Percentiles rank a stretch among this genome's conserved stretches.
Evolutionary conservation across 805 yeast species (phyloP).

Genomic region (Kazachstania psychrophila): DNA sequence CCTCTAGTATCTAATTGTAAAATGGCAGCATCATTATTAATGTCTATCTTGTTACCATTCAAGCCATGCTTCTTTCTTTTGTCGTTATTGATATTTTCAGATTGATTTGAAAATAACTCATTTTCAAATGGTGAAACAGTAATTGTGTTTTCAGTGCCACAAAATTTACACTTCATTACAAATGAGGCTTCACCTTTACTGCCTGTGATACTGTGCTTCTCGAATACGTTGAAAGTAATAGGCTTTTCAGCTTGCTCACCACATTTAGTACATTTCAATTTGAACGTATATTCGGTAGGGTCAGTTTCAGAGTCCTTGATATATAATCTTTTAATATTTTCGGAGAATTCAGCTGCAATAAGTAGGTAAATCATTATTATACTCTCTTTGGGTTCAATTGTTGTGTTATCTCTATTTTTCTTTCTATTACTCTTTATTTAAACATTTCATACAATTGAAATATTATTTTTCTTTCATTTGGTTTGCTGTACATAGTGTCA

Average conservation of each 20-base stretch:
- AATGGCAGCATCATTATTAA: conserved; percentile 29
- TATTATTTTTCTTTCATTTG: too few relatives aligned
- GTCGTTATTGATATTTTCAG: conserved; percentile 10
- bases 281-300: conserved; percentile 72
- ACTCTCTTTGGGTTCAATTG: too few relatives aligned
- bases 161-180: conserved; percentile 63
- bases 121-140: conserved; percentile 19
- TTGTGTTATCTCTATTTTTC: too few relatives aligned
- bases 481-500: too few relatives aligned
- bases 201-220: conserved; percentile 53
- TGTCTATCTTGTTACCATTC: conserved; percentile 10
- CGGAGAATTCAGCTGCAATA: conserved; percentile 24
- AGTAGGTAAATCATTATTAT: conserved; percentile 22
- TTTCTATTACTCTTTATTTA: too few relatives aligned
- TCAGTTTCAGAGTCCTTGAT: conserved; percentile 50
- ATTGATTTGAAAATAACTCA: conserved; percentile 15
- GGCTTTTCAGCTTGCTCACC: conserved; percentile 67
- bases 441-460: too few relatives aligned
- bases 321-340: conserved; percentile 45
- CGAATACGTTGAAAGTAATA: conserved; percentile 58
- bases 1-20: conserved; percentile 83
- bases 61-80: conserved; percentile 25
- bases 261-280: conserved; percentile 68
- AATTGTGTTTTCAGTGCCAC: conserved; percentile 33
- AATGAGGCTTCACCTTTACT: conserved; percentile 80